These are phyloP conservation scores for Pythium dissimile DNA, from an alignment of 352 stramenopile species.

Conservation along the genomic window DNA sequence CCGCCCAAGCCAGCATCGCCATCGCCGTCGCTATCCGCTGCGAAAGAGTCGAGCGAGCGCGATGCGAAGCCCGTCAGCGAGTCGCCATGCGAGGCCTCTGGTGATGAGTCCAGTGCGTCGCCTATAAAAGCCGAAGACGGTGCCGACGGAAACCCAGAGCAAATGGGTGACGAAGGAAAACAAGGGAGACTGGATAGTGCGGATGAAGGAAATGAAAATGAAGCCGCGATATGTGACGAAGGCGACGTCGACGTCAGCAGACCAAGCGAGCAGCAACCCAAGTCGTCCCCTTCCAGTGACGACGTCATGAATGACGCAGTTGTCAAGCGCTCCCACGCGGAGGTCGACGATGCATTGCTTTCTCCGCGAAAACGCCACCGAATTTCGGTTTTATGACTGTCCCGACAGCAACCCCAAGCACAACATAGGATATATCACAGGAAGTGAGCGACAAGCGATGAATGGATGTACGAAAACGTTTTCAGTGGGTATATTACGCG, in stretches of 20 bases:
- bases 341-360: conserved; percentile 7
- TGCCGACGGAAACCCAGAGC: not conserved
- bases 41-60: conserved; percentile 1
- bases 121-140: not conserved
- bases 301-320: too few species aligned
- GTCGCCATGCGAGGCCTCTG: not conserved
- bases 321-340: not conserved
- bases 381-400: conserved; percentile 16
- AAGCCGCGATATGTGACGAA: too few species aligned
- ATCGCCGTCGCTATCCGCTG: not conserved
- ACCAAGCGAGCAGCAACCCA: not conserved
- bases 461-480: too few species aligned
- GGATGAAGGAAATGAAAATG: too few species aligned
- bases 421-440: too few species aligned
- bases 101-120: not conserved
- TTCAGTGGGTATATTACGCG: conserved; percentile 11
- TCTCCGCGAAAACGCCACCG: conserved; percentile 19
- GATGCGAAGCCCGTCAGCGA: not conserved
- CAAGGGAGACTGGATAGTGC: too few species aligned
- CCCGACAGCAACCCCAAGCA: too few species aligned
- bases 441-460: too few species aligned
- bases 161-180: not conserved
- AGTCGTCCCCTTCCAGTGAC: too few species aligned
- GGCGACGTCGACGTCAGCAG: too few species aligned
- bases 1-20: not conserved